Percentiles rank a stretch among this genome's conserved stretches.
These are phyloP conservation scores for Amanita pseudoporphyria DNA, from an alignment of 768 basidiomycete genomes.

Conservation along the genomic window DNA sequence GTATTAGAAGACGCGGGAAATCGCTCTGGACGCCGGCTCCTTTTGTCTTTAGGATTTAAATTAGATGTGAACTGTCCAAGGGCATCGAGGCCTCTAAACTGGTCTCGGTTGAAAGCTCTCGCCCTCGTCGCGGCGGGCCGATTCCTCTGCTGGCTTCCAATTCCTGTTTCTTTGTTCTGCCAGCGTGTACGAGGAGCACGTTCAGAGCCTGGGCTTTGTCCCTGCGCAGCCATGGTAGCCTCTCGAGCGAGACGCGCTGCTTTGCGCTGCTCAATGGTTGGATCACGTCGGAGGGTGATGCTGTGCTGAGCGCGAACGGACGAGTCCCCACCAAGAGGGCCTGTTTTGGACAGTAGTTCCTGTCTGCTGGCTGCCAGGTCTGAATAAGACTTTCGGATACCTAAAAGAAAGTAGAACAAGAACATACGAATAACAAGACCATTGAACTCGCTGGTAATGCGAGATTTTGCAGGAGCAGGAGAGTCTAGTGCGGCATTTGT, in stretches of 20 bases:
- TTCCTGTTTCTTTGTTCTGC: background rate
- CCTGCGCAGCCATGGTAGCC: too few relatives aligned
- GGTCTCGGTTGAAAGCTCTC: background rate
- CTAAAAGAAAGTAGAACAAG: background rate
- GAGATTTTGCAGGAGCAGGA: constrained; percentile 8
- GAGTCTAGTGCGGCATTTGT: background rate
- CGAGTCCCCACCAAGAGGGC: background rate
- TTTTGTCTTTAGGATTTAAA: background rate
- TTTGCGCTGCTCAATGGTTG: background rate
- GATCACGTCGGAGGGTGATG: background rate
- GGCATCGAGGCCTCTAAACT: background rate
- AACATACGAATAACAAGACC: constrained; percentile 26
- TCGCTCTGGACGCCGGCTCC: background rate
- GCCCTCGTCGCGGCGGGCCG: background rate
- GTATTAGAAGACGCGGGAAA: background rate
- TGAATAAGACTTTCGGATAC: background rate
- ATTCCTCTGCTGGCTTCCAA: background rate
- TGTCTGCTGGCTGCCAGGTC: constrained; percentile 13
- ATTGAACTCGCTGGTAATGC: constrained; percentile 15
- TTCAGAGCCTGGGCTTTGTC: background rate
- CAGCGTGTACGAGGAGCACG: background rate
- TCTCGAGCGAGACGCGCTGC: background rate
- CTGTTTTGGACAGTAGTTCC: constrained; percentile 7
- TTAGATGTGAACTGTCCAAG: background rate
- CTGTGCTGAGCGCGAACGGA: background rate